A percentile compares a stretch with the other conserved stretches of the same genome.
Conservation (phyloP, 192 early-diverging fungal species). For the Coemansia asiatica region DNA sequence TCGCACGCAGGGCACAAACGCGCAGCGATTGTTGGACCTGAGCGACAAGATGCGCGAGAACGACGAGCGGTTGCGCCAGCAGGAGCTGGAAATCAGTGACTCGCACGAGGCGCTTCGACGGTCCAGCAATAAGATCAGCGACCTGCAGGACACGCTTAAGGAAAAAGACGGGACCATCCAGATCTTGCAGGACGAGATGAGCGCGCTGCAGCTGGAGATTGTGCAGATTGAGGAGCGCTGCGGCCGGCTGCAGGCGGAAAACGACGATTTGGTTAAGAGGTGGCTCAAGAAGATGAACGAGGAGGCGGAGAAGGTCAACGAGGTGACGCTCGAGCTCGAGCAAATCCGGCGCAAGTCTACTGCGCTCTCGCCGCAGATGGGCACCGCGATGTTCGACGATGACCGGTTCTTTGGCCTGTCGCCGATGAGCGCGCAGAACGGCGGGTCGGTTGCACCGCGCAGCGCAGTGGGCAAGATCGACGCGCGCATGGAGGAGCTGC, state of each 20-base stretch:
- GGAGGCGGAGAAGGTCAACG: constrained; percentile 90
- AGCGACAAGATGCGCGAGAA: constrained; percentile 73
- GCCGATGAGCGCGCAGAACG: constrained; percentile 14
- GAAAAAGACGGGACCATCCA: constrained; percentile 95
- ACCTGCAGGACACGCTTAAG: constrained; percentile 56
- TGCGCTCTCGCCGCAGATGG: constrained; percentile 38
- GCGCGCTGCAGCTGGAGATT: constrained; percentile 87
- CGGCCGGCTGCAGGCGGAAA: constrained; percentile 74
- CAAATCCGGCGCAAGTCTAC: constrained; percentile 56
- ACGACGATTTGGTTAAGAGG: constrained; percentile 81
- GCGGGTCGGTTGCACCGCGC: constrained; percentile 42
- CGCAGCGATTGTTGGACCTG: constrained; percentile 83
- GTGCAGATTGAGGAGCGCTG: constrained; percentile 69
- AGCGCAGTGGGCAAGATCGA: constrained; percentile 45
- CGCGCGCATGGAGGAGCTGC: constrained; percentile 67
- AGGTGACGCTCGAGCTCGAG: constrained; percentile 87
- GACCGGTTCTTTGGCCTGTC: constrained; percentile 40
- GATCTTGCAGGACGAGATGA: constrained; percentile 90
- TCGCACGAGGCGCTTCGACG: constrained; percentile 46
- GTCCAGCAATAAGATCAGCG: constrained; percentile 27
- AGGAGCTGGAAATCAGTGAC: constrained; percentile 37
- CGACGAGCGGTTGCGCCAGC: constrained; percentile 66
- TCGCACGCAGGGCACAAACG: constrained; percentile 85
- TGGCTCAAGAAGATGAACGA: constrained; percentile 91
- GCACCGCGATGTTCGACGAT: constrained; percentile 27